A percentile compares a stretch with the other conserved stretches of the same genome.
Evolutionary conservation across 352 stramenopile genomes (phyloP).

Genomic region (Plasmopara halstedii): DNA sequence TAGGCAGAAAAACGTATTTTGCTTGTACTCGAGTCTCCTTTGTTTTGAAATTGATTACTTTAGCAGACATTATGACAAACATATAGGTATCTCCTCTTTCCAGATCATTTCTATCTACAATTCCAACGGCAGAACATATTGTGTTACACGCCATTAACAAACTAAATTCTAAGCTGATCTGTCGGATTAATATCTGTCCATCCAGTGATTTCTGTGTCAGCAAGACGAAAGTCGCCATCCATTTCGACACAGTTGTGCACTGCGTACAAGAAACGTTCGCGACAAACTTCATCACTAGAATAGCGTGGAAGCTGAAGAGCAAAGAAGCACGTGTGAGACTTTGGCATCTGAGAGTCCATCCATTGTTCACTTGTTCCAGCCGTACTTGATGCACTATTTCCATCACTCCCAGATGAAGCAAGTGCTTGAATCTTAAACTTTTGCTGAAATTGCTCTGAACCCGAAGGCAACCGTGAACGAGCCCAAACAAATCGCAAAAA

Average conservation of each 20-base stretch:
- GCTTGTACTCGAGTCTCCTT: too few relatives aligned
- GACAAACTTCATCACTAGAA: conserved; percentile 66
- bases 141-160: background rate
- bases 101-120: background rate
- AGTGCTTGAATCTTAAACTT: conserved; percentile 85
- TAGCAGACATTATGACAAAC: background rate
- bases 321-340: conserved; percentile 88
- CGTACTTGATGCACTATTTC: background rate
- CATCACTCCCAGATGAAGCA: conserved; percentile 10
- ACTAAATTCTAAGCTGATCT: conserved; percentile 53
- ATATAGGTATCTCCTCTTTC: background rate
- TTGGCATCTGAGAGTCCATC: conserved; percentile 65
- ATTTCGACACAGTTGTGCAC: conserved; percentile 85
- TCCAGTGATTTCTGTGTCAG: conserved; percentile 73
- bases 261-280: conserved; percentile 63
- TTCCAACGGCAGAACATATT: background rate
- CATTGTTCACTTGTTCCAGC: conserved; percentile 2
- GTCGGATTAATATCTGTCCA: conserved; percentile 60
- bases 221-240: conserved; percentile 82
- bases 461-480: conserved; percentile 54
- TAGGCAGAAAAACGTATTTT: background rate
- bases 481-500: conserved; percentile 83
- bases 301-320: conserved; percentile 73
- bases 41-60: too few relatives aligned
- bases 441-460: conserved; percentile 60